Conservation (phyloP, 345 rosid species). For the Conringia planisiliqua region DNA sequence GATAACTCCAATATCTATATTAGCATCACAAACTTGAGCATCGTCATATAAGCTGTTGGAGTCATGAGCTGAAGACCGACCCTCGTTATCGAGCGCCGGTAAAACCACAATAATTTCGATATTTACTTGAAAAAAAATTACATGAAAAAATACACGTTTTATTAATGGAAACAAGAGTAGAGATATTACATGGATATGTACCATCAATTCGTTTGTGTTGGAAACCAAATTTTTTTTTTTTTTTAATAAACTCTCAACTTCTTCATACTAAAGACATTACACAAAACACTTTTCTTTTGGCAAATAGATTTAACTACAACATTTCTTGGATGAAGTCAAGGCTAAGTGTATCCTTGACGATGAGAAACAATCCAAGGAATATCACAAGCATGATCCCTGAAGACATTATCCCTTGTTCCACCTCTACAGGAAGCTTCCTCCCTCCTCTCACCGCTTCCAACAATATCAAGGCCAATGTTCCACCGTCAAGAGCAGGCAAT, state of each 20-base stretch:
- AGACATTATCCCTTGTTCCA: conserved; percentile 89
- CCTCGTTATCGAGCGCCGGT: background rate
- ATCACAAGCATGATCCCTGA: conserved; percentile 83
- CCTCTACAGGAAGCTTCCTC: conserved; percentile 78
- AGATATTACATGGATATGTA: conserved; percentile 16
- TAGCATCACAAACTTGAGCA: background rate
- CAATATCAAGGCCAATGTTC: conserved; percentile 80
- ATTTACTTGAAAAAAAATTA: background rate
- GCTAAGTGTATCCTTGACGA: conserved; percentile 82
- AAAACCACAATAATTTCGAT: background rate
- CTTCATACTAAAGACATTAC: conserved; percentile 16
- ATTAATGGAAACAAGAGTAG: background rate
- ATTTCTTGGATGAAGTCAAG: conserved; percentile 77
- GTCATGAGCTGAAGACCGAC: background rate
- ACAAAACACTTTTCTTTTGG: conserved; percentile 1
- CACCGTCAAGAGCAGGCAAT: conserved; percentile 92
- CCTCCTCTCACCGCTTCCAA: conserved; percentile 90
- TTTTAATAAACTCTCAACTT: conserved; percentile 13
- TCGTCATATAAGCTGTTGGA: background rate
- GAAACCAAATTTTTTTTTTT: background rate
- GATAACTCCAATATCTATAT: too few relatives aligned
- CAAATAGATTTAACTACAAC: conserved; percentile 44
- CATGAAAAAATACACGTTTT: background rate
- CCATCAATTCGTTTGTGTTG: conserved; percentile 3
- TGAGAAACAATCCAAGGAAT: conserved; percentile 77